Evolutionary conservation across 1,284 basidiomycete species (phyloP).

Genomic region (Papiliotrema laurentii): DNA sequence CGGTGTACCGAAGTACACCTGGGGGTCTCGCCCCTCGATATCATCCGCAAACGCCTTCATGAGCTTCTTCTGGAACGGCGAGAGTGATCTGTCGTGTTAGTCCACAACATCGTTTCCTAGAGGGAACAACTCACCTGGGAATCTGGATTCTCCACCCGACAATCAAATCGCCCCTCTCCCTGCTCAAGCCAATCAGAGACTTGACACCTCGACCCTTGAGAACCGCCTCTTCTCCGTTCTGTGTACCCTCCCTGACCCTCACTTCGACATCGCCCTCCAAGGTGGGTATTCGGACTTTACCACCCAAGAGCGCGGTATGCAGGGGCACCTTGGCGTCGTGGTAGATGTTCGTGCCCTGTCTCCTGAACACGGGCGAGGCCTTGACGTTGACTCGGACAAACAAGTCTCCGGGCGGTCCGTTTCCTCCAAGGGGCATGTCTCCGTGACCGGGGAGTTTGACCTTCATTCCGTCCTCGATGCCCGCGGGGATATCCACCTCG

Average conservation of each 20-base stretch:
- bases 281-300: conserved; percentile 87
- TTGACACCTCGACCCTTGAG: conserved; percentile 83
- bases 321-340: conserved; percentile 88
- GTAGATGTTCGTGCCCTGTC: conserved; percentile 90
- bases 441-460: conserved; percentile 79
- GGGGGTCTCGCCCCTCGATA: conserved; percentile 62
- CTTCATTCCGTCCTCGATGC: conserved; percentile 96
- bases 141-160: conserved; percentile 84
- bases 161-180: conserved; percentile 72
- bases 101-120: not conserved
- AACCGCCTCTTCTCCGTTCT: conserved; percentile 95
- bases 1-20: conserved; percentile 32
- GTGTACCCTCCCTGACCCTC: conserved; percentile 86
- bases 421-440: conserved; percentile 76
- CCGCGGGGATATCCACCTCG: conserved; percentile 79
- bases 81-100: conserved; percentile 60
- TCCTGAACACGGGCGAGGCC: conserved; percentile 76
- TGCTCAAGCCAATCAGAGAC: conserved; percentile 61
- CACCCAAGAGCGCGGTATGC: conserved; percentile 86
- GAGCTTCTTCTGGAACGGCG: conserved; percentile 76
- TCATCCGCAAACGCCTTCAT: conserved; percentile 90
- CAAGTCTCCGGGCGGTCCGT: conserved; percentile 76
- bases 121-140: conserved; percentile 65
- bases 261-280: conserved; percentile 95
- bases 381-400: conserved; percentile 82